A percentile compares a stretch with the other conserved stretches of the same genome.
Evolutionary conservation across 805 yeast genomes (phyloP).

Genomic region (Candida xiaguanensis): DNA sequence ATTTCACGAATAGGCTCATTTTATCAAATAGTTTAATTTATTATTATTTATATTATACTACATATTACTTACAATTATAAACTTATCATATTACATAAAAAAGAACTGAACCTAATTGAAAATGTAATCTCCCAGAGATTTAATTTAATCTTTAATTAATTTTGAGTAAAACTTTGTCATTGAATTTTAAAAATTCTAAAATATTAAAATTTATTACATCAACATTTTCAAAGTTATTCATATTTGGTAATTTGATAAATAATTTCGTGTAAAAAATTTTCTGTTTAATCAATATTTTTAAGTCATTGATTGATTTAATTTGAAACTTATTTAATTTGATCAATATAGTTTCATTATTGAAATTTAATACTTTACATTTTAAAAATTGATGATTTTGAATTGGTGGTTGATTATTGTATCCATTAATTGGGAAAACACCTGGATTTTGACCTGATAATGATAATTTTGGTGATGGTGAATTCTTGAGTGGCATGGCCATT

Average conservation of each 20-base stretch:
- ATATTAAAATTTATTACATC: slow-evolving; percentile 22
- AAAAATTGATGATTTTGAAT: slow-evolving; percentile 10
- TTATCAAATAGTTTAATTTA: too few relatives aligned
- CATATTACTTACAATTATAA: slow-evolving; percentile 2
- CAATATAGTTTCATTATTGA: slow-evolving; percentile 23
- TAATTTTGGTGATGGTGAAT: background rate
- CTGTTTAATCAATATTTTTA: slow-evolving; percentile 23
- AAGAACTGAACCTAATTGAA: background rate
- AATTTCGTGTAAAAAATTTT: slow-evolving; percentile 24
- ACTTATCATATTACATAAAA: background rate
- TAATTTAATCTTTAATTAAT: slow-evolving; percentile 3
- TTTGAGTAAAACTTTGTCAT: slow-evolving; percentile 21
- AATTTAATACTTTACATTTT: slow-evolving; percentile 27
- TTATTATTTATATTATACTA: background rate
- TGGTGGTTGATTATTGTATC: background rate
- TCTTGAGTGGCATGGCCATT: background rate
- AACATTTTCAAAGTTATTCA: slow-evolving; percentile 22
- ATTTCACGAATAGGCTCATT: too few relatives aligned
- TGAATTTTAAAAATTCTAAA: slow-evolving; percentile 15
- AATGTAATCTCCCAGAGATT: slow-evolving; percentile 3
- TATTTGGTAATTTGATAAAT: slow-evolving; percentile 21
- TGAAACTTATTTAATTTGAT: slow-evolving; percentile 21
- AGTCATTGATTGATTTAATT: slow-evolving; percentile 18
- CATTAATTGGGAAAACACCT: slow-evolving; percentile 1
- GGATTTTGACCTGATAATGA: background rate